Percentiles rank a stretch among this genome's conserved stretches.
phyloP scores from a whole-genome alignment of 1,284 basidiomycete species.

The Rhodotorula sp. region DNA sequence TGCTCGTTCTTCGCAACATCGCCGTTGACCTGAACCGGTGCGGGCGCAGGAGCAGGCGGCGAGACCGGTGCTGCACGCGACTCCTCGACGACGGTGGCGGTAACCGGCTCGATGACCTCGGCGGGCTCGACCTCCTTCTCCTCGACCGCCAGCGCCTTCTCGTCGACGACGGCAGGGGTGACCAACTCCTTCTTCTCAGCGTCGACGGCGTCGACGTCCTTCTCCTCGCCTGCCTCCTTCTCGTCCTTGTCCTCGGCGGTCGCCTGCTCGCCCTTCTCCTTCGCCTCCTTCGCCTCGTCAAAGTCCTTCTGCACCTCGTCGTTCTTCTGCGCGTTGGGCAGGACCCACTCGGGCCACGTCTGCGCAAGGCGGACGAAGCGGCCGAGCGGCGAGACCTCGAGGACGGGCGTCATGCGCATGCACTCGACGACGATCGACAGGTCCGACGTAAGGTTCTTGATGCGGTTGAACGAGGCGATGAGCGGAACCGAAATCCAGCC shows the following conservation, averaged over 20 bases:
- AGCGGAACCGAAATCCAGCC: conserved; percentile 83
- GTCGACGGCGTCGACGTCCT: background rate
- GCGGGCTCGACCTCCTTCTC: background rate
- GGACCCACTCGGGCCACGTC: conserved; percentile 41
- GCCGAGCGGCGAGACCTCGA: conserved; percentile 65
- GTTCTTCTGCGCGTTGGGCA: conserved; percentile 35
- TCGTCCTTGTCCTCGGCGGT: background rate
- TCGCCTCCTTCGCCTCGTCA: conserved; percentile 25
- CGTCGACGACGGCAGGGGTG: no score
- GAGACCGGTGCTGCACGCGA: no score
- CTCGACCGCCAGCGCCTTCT: background rate
- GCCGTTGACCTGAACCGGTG: no score
- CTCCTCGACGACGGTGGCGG: no score
- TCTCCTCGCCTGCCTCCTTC: background rate
- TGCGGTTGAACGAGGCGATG: conserved; percentile 82
- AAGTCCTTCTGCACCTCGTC: conserved; percentile 29
- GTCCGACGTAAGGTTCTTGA: conserved; percentile 69
- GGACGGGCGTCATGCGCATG: conserved; percentile 64
- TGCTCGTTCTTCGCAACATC: no score
- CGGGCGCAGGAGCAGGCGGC: no score
- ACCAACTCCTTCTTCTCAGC: background rate
- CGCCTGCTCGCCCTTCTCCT: conserved; percentile 2
- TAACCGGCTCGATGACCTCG: no score
- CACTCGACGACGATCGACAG: conserved; percentile 68
- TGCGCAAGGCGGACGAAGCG: conserved; percentile 36